Base-by-base conservation (phyloP, 371 early-diverging fungal species). In the Syncephalastrum racemosum region DNA sequence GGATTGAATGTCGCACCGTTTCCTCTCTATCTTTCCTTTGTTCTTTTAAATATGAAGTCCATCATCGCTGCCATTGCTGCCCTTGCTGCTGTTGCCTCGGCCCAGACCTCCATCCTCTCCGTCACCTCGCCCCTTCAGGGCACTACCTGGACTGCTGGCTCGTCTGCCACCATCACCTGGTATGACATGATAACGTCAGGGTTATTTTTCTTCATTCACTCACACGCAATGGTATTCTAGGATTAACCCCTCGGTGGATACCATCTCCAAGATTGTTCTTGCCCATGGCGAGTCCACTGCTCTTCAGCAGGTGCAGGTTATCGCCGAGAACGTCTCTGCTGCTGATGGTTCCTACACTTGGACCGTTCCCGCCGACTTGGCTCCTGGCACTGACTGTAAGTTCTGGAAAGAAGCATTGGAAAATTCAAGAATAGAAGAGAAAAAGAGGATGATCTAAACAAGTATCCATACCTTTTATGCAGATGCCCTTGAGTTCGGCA, bases 331-430 rank as follows among this genome's bases (percentile, higher is more conserved):
- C 39, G 70, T 79, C 25, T 60, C 59, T 59, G 77, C 75, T 25
- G 5, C 58, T 14, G 16, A 58, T 25, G 58, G 64, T 36, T 41
- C 63, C 20, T 76, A 70, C 54, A 52, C 59, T 46, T 79, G 80
- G 80, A 58, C 52, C 27, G 56, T 79, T 42, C 73, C 72, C 43
- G 64, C 72, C 13, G 48, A 49, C 40, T 24, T 67, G 23, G 16
- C 68, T 13, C 57, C 71, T 36, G 80, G 72, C 42, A 61, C 25
- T 44, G 67, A 69, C 50, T 79, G 80, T 79, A 72, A 76, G 79
- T 72, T 10, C 14, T 24, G 23, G 48, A 14, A 55, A 24, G 18
- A 53, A 23, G 13, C 39, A 46, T 24, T 6, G 6, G 23, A 39
- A 53, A 16, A 46, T 31, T 10, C 6, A 7, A 53, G 40, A 49